These are phyloP conservation scores for Simplicillium aogashimaense DNA, from an alignment of 2,329 filamentous ascomycete genomes.

Conservation along the genomic window DNA sequence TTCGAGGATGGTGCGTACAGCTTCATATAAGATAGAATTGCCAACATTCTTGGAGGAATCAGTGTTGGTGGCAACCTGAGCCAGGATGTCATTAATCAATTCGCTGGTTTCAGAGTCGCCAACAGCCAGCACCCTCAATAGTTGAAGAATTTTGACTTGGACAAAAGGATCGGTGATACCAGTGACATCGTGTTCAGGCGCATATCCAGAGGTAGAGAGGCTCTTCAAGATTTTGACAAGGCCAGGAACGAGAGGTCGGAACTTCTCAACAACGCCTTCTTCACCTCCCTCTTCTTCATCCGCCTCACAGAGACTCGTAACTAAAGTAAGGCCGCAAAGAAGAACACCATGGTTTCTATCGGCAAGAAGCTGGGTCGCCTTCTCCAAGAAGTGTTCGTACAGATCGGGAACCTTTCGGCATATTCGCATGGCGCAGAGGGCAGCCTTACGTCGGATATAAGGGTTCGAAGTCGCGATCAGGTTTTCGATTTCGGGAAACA, in stretches of 20 bases:
- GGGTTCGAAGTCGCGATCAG: conserved; percentile 89
- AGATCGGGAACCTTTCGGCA: conserved; percentile 96
- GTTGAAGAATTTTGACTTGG: conserved; percentile 87
- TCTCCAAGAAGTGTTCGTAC: conserved; percentile 94
- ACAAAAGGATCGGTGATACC: conserved; percentile 97
- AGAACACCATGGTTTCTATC: conserved; percentile 95
- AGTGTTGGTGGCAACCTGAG: conserved; percentile 95
- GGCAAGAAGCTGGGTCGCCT: conserved; percentile 76
- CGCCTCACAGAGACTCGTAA: conserved; percentile 86
- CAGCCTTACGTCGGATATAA: conserved; percentile 96
- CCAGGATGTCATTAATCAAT: conserved; percentile 96
- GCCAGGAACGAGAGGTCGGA: conserved; percentile 73
- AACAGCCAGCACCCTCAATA: conserved; percentile 77
- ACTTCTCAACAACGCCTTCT: conserved; percentile 81
- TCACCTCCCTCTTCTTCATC: conserved; percentile 90
- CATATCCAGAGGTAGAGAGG: conserved; percentile 89
- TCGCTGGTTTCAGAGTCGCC: conserved; percentile 85
- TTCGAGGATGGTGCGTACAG: conserved; percentile 91
- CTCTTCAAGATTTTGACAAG: conserved; percentile 87
- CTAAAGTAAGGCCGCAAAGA: conserved; percentile 82
- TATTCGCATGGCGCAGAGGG: conserved; percentile 98
- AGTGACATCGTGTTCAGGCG: conserved; percentile 95
- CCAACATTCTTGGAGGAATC: conserved; percentile 98
- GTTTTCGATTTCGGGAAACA: conserved; percentile 92
- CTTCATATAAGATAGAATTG: conserved; percentile 96